Base-by-base conservation (phyloP, 192 early-diverging fungal genomes). In the Spizellomyces sp. region DNA sequence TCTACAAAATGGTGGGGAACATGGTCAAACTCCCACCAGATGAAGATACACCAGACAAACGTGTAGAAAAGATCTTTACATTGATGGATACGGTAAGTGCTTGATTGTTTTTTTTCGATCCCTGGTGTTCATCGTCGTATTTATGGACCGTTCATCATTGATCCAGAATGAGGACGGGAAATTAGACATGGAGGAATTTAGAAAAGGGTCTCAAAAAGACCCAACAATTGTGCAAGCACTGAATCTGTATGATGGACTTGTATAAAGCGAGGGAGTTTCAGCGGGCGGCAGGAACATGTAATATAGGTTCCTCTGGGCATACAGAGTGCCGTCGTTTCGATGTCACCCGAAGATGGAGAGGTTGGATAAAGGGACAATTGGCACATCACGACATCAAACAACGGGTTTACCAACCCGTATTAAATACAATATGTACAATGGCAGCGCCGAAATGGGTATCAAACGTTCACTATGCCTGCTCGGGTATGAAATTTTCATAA, bases 1-100 rank as follows among this genome's bases (percentile, higher is more conserved):
- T 98, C 62, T 98, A 96, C 79, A 91, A 90, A 65, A 95, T 95
- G 92, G 93, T 98, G 0, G 94, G 93, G 6, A 91, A 86, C 74
- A 95, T 93, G 90, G 90, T 93, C 47, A 92, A 94, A 71, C 79
- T 96, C 66, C 92, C 94, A 45, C 80, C 86, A 46, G 95, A 98
- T 79, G 95, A 98, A 74, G 92, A 93, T 70, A 95, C 94, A 21
- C 91, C 94, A 5, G 89, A 94, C 67, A 93, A 94, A 76, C 86
- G 94, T 14, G 95, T 96, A 9, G 84, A 90, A 46, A 98, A 98
- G 66, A 70, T 98, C 56, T 95, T 96, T 80, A 75, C 84, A 22
- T 68, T 93, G 54, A 95, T 98, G 94, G 94, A 95, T 77, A 85
- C 76, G 64, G 87, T 89, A 75, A 70, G 79, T 67, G 15, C 27